Percentiles rank a stretch among this genome's conserved stretches.
These are phyloP conservation scores for Mycogone perniciosa DNA, from an alignment of 2,329 filamentous ascomycete genomes.

Conservation along the genomic window DNA sequence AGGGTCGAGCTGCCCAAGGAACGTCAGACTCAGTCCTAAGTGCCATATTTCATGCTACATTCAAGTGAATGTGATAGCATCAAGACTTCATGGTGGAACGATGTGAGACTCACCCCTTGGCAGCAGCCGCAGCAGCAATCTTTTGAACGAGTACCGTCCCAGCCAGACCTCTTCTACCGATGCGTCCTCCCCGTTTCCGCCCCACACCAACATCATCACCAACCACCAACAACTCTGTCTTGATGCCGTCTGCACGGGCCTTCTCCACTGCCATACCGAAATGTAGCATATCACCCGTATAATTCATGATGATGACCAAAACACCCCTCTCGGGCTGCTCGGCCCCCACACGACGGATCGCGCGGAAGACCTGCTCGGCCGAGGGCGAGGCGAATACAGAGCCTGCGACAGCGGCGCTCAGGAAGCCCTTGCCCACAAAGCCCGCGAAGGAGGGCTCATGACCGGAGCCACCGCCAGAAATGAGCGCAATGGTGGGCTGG, in stretches of 20 bases:
- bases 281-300: constrained; percentile 65
- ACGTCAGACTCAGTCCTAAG: background rate
- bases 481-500: constrained; percentile 27
- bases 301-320: constrained; percentile 68
- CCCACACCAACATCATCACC: constrained; percentile 70
- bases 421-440: constrained; percentile 62
- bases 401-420: constrained; percentile 64
- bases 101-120: constrained; percentile 13
- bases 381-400: constrained; percentile 70
- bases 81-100: too few species aligned
- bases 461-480: constrained; percentile 59
- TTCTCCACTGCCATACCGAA: constrained; percentile 72
- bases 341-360: constrained; percentile 55
- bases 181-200: constrained; percentile 58
- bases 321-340: constrained; percentile 49
- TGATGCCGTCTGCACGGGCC: constrained; percentile 52
- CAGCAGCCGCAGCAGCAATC: constrained; percentile 55
- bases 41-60: background rate
- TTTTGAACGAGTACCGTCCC: constrained; percentile 61
- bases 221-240: constrained; percentile 65
- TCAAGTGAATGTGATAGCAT: background rate
- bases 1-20: constrained; percentile 10
- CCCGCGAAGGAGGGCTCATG: constrained; percentile 68
- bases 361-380: constrained; percentile 64
- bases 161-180: constrained; percentile 64